Conservation (phyloP, 805 yeast species). For the Cyberlindnera maritima region DNA sequence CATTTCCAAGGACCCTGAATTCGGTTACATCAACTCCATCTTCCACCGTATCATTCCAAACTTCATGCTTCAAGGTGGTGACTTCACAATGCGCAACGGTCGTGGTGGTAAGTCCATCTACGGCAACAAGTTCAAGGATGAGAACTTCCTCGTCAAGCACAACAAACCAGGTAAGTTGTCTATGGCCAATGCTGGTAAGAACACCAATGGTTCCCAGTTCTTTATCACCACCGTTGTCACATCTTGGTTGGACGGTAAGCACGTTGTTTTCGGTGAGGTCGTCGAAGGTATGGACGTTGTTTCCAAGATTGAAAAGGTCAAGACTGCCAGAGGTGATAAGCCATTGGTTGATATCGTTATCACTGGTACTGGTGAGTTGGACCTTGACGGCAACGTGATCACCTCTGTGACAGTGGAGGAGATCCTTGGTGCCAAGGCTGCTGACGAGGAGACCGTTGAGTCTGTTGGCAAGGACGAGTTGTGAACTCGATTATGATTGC, state of each 20-base stretch:
- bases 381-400: slow-evolving; percentile 30
- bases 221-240: slow-evolving; percentile 91
- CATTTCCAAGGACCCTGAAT: slow-evolving; percentile 66
- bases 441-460: slow-evolving; percentile 7
- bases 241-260: slow-evolving; percentile 89
- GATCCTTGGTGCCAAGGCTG: slow-evolving; percentile 12
- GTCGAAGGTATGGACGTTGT: slow-evolving; percentile 85
- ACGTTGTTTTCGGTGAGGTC: slow-evolving; percentile 96
- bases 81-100: slow-evolving; percentile 67
- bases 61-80: slow-evolving; percentile 83
- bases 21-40: slow-evolving; percentile 58
- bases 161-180: slow-evolving; percentile 67
- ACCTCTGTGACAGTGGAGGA: slow-evolving; percentile 21
- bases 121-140: slow-evolving; percentile 66
- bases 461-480: slow-evolving; percentile 34
- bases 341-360: slow-evolving; percentile 69
- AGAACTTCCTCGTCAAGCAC: slow-evolving; percentile 65
- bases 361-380: slow-evolving; percentile 68
- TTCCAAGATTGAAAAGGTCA: slow-evolving; percentile 65
- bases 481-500: slow-evolving; percentile 12
- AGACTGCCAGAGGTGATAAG: slow-evolving; percentile 66
- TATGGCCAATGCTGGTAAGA: slow-evolving; percentile 78
- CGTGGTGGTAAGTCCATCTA: slow-evolving; percentile 75
- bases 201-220: slow-evolving; percentile 92
- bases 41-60: slow-evolving; percentile 73